Evolutionary conservation across 306 rosid species (phyloP), one percentile per base, ranked within the genome.

Genomic region (Vigna reflexopilosa): DNA sequence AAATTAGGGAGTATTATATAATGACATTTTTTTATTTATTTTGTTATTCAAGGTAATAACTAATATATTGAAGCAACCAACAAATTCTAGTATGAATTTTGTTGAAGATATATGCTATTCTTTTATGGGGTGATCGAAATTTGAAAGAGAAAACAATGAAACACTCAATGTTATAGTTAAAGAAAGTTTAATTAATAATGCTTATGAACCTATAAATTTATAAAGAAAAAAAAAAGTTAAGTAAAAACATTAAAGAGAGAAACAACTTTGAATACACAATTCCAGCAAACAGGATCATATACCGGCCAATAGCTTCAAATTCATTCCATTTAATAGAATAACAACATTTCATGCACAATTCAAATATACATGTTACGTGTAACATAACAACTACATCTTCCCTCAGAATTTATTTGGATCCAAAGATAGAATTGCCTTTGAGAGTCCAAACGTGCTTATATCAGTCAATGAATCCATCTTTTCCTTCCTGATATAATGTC

Each of bases 311-410:
- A 40, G 30, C 28, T 67, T 68, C 13, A 49, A 79, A 20, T 62
- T 8, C 67, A 54, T 55, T 54, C 17, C 51, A 51, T 42, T 64
- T 17, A 24, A 64, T 32, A 47, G 36, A 19, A 49, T 63, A 58
- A 38, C 51, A 47, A 59, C 55, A 61, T 80, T 80, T 17, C 16
- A 73, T 19, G 58, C 38, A 42, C 38, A 42, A 70, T 28, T 48
- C 54, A 26, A 51, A 51, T 64, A 51, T 64, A 32, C 50, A 62
- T 52, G 38, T 34, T 47, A 34, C 38, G 7, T 34, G 38, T 34
- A 34, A 51, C 4, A 26, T 4, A 38, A 28, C 13, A 71, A 4
- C 15, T 58, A 58, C 71, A 70, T 58, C 5, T 66, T 67, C 0
- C 38, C 38, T 34, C 38, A 34, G 38, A 34, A 34, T 34, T 34